Base-by-base conservation (phyloP, 2,329 filamentous ascomycete genomes). In the Aspergillus candidus region DNA sequence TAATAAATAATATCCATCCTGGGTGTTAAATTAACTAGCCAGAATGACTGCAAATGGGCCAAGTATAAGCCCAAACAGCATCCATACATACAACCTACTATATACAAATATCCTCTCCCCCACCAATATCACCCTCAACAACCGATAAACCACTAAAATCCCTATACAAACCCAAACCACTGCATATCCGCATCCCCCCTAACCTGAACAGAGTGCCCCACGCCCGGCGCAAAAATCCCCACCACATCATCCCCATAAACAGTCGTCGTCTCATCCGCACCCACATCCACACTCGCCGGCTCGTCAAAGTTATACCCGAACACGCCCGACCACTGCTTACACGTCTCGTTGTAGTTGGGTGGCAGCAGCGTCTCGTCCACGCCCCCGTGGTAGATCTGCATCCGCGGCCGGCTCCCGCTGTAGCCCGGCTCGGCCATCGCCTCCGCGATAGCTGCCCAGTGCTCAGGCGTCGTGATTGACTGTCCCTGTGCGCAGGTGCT, bases 311-410 rank as follows among this genome's bases (percentile, higher is more conserved):
- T 38, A 32, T 59, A 56, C 5, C 73, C 74, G 41, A 75, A 71
- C 1, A 79, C 69, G 13, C 67, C 71, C 0, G 73, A 69, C 75
- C 75, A 78, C 62, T 78, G 68, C 67, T 79, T 78, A 56, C 77
- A 72, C 40, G 73, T 73, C 65, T 82, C 78, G 32, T 77, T 60
- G 55, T 78, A 79, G 61, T 80, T 80, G 52, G 71, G 69, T 12
- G 72, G 72, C 40, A 67, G 65, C 8, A 81, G 65, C 1, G 71
- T 77, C 10, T 59, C 60, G 55, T 81, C 78, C 3, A 58, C 60
- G 32, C 70, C 72, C 33, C 78, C 78, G 55, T 81, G 78, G 65
- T 74, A 80, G 55, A 80, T 71, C 57, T 78, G 74, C 71, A 82
- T 76, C 43, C 69, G 71, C 2, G 78, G 77, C 2, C 75, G 66